phyloP scores from a whole-genome alignment of 2,329 filamentous ascomycete species.

The Aaosphaeria arxii region DNA sequence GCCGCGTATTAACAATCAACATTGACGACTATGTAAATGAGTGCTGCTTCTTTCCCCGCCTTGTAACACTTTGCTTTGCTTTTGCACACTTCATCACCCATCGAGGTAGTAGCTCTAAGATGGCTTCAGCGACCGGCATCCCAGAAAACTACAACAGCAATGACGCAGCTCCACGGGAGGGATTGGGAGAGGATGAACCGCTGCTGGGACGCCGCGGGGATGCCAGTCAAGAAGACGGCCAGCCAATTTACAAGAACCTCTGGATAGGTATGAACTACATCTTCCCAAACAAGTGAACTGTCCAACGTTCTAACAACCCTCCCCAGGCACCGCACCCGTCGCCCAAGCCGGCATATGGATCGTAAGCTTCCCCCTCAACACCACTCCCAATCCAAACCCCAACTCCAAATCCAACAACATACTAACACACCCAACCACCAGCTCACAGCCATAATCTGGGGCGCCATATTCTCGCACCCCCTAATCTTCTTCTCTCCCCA shows the following conservation, averaged over 20 bases:
- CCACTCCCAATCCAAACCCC: not conserved
- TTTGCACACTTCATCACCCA: too few relatives aligned
- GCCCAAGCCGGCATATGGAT: slow-evolving; percentile 77
- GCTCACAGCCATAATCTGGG: slow-evolving; percentile 75
- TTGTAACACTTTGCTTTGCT: too few relatives aligned
- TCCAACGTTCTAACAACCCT: slow-evolving; percentile 3
- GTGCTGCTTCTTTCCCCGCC: too few relatives aligned
- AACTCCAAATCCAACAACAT: not conserved
- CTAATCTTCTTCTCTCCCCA: slow-evolving; percentile 85
- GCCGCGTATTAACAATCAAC: too few relatives aligned
- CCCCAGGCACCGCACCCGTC: slow-evolving; percentile 71
- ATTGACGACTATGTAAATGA: too few relatives aligned
- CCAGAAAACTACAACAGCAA: slow-evolving; percentile 48
- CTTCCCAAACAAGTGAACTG: not conserved
- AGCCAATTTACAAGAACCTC: slow-evolving; percentile 67
- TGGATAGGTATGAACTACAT: slow-evolving; percentile 70
- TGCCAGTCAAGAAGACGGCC: slow-evolving; percentile 64
- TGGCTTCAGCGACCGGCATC: slow-evolving; percentile 69
- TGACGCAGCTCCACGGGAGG: slow-evolving; percentile 10
- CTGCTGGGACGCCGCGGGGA: slow-evolving; percentile 70
- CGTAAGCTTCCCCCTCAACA: slow-evolving; percentile 37
- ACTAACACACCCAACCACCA: slow-evolving; percentile 22
- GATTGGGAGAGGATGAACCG: slow-evolving; percentile 61
- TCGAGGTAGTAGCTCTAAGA: slow-evolving; percentile 26
- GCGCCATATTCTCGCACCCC: slow-evolving; percentile 65